These are phyloP conservation scores for Filobasidium wieringae DNA, from an alignment of 768 basidiomycete genomes.

Conservation along the genomic window DNA sequence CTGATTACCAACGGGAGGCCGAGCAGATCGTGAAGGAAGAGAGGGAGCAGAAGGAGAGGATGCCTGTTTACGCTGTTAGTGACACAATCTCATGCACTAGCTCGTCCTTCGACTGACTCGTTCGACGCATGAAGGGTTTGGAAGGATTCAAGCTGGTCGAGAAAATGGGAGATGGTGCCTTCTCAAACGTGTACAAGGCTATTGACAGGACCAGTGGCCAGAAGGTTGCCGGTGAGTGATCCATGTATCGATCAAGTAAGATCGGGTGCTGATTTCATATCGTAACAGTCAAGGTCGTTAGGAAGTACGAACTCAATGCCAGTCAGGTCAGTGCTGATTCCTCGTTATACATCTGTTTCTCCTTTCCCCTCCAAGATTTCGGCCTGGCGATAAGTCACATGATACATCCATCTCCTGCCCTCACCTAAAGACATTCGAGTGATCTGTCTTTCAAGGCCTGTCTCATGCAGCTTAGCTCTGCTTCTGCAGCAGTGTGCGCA, in stretches of 20 bases:
- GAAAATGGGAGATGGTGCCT: constrained; percentile 59
- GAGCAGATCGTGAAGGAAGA: constrained; percentile 67
- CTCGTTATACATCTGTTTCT: too few relatives aligned
- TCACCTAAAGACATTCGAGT: background rate
- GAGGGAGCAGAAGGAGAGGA: constrained; percentile 56
- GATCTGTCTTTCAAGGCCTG: background rate
- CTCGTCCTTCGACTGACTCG: too few relatives aligned
- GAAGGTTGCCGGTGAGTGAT: constrained; percentile 64
- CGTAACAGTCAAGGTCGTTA: constrained; percentile 73
- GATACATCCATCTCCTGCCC: background rate
- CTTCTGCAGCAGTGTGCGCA: too few relatives aligned
- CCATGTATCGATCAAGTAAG: constrained; percentile 16
- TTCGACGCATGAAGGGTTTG: constrained; percentile 22
- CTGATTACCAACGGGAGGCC: constrained; percentile 41
- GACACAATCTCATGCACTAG: background rate
- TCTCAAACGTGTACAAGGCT: constrained; percentile 97
- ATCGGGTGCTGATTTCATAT: constrained; percentile 6
- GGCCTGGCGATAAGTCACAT: too few relatives aligned
- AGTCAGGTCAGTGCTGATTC: constrained; percentile 82
- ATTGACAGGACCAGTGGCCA: constrained; percentile 59
- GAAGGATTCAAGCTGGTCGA: constrained; percentile 42
- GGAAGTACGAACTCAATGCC: constrained; percentile 80
- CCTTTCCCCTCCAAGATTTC: too few relatives aligned
- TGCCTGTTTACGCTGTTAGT: constrained; percentile 65
- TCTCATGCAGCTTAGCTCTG: too few relatives aligned